Percentiles rank a stretch among this genome's conserved stretches.
Evolutionary conservation across 2,329 filamentous ascomycete genomes (phyloP).

Genomic region (Pseudocercospora fijiensis): DNA sequence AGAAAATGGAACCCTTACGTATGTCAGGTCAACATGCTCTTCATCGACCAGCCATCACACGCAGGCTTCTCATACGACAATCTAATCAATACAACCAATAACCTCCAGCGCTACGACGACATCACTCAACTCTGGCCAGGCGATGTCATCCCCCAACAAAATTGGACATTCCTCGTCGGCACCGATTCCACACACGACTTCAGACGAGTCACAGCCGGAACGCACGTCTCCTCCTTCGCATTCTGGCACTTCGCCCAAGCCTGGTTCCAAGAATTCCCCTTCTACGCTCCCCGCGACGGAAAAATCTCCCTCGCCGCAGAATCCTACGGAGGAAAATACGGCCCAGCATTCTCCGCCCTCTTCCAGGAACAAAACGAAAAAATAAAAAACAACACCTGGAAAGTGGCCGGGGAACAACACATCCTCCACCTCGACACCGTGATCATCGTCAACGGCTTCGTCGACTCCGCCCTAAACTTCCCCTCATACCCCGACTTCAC

Average conservation of each 20-base stretch:
- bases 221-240: conserved; percentile 54
- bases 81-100: conserved; percentile 41
- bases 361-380: conserved; percentile 61
- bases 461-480: conserved; percentile 27
- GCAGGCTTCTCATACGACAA: conserved; percentile 56
- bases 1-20: too few relatives aligned
- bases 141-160: conserved; percentile 45
- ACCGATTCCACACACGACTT: conserved; percentile 51
- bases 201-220: conserved; percentile 51
- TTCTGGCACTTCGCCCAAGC: conserved; percentile 60
- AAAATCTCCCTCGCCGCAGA: conserved; percentile 10
- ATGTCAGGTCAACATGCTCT: conserved; percentile 55
- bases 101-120: conserved; percentile 29
- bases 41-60: conserved; percentile 63
- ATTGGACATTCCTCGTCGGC: conserved; percentile 54
- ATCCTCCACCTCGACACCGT: conserved; percentile 44
- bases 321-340: conserved; percentile 57
- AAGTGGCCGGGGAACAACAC: conserved; percentile 49
- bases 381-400: conserved; percentile 45
- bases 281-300: not conserved
- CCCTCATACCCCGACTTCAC: conserved; percentile 51
- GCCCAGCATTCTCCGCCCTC: conserved; percentile 58
- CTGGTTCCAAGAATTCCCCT: conserved; percentile 59
- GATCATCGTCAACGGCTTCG: conserved; percentile 17
- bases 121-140: conserved; percentile 18